Percentiles rank a stretch among this genome's conserved stretches.
These are phyloP conservation scores for Pseudocercospora pini-densiflorae DNA, from an alignment of 2,329 filamentous ascomycete genomes.

Conservation along the genomic window DNA sequence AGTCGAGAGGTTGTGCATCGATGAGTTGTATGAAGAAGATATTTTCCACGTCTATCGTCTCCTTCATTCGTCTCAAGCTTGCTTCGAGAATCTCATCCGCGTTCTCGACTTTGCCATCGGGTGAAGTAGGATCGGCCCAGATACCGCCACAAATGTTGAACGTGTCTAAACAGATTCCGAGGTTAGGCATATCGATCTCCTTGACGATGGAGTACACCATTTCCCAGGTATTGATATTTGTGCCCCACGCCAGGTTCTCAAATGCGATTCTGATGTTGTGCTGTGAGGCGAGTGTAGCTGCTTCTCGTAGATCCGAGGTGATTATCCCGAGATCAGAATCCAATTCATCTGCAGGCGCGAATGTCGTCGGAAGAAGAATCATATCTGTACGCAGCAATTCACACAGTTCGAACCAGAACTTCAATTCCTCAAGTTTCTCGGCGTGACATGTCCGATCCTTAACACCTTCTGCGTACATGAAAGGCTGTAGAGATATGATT, in stretches of 20 bases:
- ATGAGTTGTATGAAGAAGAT: slow-evolving; percentile 78
- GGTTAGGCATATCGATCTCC: slow-evolving; percentile 68
- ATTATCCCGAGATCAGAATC: slow-evolving; percentile 56
- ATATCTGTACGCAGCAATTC: slow-evolving; percentile 68
- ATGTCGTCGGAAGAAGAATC: slow-evolving; percentile 74
- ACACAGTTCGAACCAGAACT: slow-evolving; percentile 70
- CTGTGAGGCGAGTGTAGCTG: slow-evolving; percentile 68
- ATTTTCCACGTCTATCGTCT: slow-evolving; percentile 63
- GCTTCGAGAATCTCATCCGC: slow-evolving; percentile 59
- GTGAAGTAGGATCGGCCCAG: slow-evolving; percentile 67
- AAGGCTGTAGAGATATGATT: slow-evolving; percentile 74
- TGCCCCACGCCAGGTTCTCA: slow-evolving; percentile 74
- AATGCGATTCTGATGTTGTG: slow-evolving; percentile 69
- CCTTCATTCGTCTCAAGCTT: slow-evolving; percentile 60
- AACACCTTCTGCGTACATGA: slow-evolving; percentile 76
- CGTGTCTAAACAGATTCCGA: slow-evolving; percentile 76
- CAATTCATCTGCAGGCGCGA: slow-evolving; percentile 59
- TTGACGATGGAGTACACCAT: slow-evolving; percentile 69
- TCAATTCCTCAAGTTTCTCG: slow-evolving; percentile 64
- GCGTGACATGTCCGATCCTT: slow-evolving; percentile 63
- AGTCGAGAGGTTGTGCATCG: slow-evolving; percentile 67
- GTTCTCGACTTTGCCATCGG: slow-evolving; percentile 56
- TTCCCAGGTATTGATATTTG: slow-evolving; percentile 72
- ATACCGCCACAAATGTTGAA: slow-evolving; percentile 76
- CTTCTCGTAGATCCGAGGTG: slow-evolving; percentile 63